These are phyloP conservation scores for Trichoderma sp. DNA, from an alignment of 2,329 filamentous ascomycete genomes.

Conservation along the genomic window DNA sequence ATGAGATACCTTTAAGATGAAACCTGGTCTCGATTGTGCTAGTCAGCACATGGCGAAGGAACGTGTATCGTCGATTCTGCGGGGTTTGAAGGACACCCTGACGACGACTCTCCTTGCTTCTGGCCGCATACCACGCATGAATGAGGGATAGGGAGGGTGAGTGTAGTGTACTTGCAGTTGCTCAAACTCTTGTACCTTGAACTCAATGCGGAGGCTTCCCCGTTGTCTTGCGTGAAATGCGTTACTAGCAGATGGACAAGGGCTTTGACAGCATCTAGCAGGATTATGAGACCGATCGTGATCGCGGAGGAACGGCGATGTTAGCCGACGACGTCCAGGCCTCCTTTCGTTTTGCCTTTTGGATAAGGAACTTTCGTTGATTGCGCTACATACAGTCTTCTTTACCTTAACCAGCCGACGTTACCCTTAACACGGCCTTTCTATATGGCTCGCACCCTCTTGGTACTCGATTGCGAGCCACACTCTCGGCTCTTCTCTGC, in stretches of 20 bases:
- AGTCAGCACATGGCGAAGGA: neutral
- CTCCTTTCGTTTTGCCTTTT: neutral
- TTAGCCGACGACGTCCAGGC: neutral
- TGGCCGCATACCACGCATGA: neutral
- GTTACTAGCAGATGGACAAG: neutral
- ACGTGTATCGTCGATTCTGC: neutral
- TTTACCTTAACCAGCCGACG: neutral
- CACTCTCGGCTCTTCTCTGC: neutral
- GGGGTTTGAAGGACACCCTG: neutral
- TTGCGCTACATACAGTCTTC: neutral
- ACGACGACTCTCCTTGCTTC: neutral
- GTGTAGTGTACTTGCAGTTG: conserved; percentile 6
- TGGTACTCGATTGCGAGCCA: neutral
- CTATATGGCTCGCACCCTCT: neutral
- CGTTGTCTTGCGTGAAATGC: neutral
- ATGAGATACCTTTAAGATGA: neutral
- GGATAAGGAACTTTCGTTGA: neutral
- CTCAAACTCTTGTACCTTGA: neutral
- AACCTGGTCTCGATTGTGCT: neutral
- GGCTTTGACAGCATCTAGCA: neutral
- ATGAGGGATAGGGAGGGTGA: conserved; percentile 2
- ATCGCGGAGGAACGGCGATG: neutral
- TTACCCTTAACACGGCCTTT: neutral
- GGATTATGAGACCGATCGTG: neutral
- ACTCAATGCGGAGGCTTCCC: neutral